Evolutionary conservation across 1,284 basidiomycete species (phyloP).

Genomic region (Moesziomyces sp.): DNA sequence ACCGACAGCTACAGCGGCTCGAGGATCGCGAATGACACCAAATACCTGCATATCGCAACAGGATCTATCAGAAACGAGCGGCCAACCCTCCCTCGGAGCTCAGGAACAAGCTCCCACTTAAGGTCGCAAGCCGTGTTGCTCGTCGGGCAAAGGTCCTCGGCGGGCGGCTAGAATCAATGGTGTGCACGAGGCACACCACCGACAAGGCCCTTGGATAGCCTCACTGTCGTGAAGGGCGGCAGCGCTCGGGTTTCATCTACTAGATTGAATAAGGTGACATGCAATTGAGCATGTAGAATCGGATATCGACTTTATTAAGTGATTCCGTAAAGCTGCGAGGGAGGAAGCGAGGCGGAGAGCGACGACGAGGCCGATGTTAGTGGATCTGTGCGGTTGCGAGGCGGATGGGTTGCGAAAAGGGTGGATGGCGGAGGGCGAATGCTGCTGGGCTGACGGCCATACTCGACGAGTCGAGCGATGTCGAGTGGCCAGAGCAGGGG

Average conservation of each 20-base stretch:
- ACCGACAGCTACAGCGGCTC: constrained; percentile 15
- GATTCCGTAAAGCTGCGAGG: constrained; percentile 64
- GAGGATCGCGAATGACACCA: constrained; percentile 5
- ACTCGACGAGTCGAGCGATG: neutral
- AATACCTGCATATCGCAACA: constrained; percentile 16
- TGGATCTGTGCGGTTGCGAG: constrained; percentile 2
- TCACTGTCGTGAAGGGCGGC: constrained; percentile 65
- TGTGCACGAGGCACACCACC: constrained; percentile 12
- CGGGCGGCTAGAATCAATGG: constrained; percentile 59
- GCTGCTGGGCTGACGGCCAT: neutral
- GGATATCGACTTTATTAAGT: constrained; percentile 67
- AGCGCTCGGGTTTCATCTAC: constrained; percentile 63
- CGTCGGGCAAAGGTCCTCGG: constrained; percentile 64
- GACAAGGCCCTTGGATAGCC: constrained; percentile 56
- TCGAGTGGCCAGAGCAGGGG: neutral
- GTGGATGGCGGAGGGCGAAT: neutral
- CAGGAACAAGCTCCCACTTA: constrained; percentile 62
- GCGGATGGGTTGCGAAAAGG: neutral
- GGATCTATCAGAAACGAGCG: constrained; percentile 63
- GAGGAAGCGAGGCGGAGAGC: neutral
- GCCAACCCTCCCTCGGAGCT: constrained; percentile 64
- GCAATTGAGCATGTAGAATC: constrained; percentile 65
- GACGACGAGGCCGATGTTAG: neutral
- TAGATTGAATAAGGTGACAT: constrained; percentile 66
- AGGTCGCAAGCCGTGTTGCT: constrained; percentile 62